Percentiles rank a stretch among this genome's conserved stretches.
These are phyloP conservation scores for Stenocarpella maydis DNA, from an alignment of 2,329 filamentous ascomycete genomes.

Conservation along the genomic window DNA sequence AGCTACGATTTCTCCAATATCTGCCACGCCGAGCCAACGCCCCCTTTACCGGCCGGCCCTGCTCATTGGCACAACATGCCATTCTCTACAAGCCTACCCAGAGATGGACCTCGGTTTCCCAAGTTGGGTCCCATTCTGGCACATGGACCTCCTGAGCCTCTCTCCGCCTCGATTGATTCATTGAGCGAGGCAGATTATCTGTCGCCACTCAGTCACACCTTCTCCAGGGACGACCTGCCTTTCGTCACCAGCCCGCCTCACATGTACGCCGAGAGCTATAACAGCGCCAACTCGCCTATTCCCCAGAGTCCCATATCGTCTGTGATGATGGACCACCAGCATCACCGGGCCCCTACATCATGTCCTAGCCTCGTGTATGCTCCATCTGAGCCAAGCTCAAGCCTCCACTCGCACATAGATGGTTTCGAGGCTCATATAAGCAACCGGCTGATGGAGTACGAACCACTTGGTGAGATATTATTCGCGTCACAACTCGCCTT, in stretches of 20 bases:
- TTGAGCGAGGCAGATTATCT: slow-evolving; percentile 70
- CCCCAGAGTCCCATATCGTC: slow-evolving; percentile 64
- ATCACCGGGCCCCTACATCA: slow-evolving; percentile 60
- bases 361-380: slow-evolving; percentile 69
- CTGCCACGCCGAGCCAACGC: slow-evolving; percentile 54
- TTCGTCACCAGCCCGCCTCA: slow-evolving; percentile 64
- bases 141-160: slow-evolving; percentile 55
- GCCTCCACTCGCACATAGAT: slow-evolving; percentile 67
- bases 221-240: slow-evolving; percentile 62
- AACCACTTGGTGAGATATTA: slow-evolving; percentile 62
- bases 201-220: slow-evolving; percentile 63
- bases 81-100: slow-evolving; percentile 53
- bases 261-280: slow-evolving; percentile 64
- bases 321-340: slow-evolving; percentile 63
- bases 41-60: slow-evolving; percentile 47
- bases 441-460: slow-evolving; percentile 63
- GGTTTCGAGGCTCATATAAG: slow-evolving; percentile 63
- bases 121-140: slow-evolving; percentile 50
- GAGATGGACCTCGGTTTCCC: slow-evolving; percentile 54
- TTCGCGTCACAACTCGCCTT: slow-evolving; percentile 46
- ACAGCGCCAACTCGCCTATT: slow-evolving; percentile 60
- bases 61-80: slow-evolving; percentile 56
- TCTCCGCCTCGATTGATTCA: slow-evolving; percentile 65
- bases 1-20: slow-evolving; percentile 61
- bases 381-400: slow-evolving; percentile 68